Conservation (phyloP, 2,329 filamentous ascomycete genomes). For the Claviceps humidiphila region DNA sequence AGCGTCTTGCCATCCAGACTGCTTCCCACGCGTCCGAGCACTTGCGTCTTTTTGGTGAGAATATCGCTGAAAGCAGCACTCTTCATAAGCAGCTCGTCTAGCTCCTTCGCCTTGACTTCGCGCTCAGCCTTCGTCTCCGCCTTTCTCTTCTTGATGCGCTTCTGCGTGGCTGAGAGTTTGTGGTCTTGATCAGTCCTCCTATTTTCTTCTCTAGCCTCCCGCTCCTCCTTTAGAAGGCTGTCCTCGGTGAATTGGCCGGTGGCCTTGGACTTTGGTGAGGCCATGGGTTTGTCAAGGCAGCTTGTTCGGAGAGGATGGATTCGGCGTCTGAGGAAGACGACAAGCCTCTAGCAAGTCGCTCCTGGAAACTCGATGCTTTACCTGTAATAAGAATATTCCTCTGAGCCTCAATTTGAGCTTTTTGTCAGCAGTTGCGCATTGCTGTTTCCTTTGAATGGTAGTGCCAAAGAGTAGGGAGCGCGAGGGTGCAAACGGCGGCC, state of each 20-base stretch:
- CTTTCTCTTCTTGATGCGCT: slow-evolving; percentile 35
- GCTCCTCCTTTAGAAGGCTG: slow-evolving; percentile 23
- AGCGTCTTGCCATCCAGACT: slow-evolving; percentile 45
- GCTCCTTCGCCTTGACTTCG: slow-evolving; percentile 43
- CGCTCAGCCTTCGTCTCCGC: slow-evolving; percentile 39
- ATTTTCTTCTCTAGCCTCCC: slow-evolving; percentile 21
- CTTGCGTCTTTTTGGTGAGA: slow-evolving; percentile 49
- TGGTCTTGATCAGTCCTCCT: slow-evolving; percentile 36
- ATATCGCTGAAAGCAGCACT: slow-evolving; percentile 50
- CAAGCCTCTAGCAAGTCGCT: slow-evolving; percentile 13
- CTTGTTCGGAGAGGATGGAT: slow-evolving; percentile 17
- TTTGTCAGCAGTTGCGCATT: not conserved
- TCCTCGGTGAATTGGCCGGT: slow-evolving; percentile 12
- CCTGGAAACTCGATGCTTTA: not conserved
- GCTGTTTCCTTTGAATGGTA: no score
- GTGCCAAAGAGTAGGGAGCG: no score
- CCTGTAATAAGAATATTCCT: no score
- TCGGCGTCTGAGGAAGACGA: slow-evolving; percentile 19
- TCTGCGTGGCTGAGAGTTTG: slow-evolving; percentile 23
- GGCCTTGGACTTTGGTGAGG: slow-evolving; percentile 9
- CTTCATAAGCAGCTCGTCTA: slow-evolving; percentile 46
- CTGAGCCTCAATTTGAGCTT: not conserved
- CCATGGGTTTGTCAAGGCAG: slow-evolving; percentile 17
- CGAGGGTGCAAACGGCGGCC: no score
- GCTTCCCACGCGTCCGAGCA: slow-evolving; percentile 47